These are phyloP conservation scores for Saccharomyces mikatae DNA, from an alignment of 805 yeast species.

Conservation along the genomic window DNA sequence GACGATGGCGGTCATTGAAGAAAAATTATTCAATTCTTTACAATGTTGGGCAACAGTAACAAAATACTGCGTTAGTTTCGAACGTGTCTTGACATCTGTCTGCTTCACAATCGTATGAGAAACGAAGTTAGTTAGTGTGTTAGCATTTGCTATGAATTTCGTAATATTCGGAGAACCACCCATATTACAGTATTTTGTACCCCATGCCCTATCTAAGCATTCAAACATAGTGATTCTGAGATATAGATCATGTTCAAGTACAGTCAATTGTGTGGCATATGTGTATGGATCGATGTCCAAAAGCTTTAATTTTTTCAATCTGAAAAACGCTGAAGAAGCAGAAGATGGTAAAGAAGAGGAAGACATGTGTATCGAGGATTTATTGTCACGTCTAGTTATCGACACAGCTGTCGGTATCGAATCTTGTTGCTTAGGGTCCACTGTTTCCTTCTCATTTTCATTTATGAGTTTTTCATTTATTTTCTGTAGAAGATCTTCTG, in stretches of 20 bases:
- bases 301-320: slow-evolving; percentile 39
- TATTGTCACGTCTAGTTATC: not conserved
- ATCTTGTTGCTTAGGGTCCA: not conserved
- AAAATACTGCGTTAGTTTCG: slow-evolving; percentile 59
- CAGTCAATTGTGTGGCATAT: slow-evolving; percentile 76
- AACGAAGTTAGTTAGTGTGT: slow-evolving; percentile 74
- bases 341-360: slow-evolving; percentile 1
- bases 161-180: slow-evolving; percentile 50
- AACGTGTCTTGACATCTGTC: slow-evolving; percentile 58
- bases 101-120: slow-evolving; percentile 65
- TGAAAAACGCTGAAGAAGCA: slow-evolving; percentile 12
- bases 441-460: slow-evolving; percentile 17
- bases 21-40: slow-evolving; percentile 67
- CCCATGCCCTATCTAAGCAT: slow-evolving; percentile 72
- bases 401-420: not conserved
- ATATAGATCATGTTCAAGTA: slow-evolving; percentile 66
- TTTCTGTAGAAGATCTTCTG: slow-evolving; percentile 34
- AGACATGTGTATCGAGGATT: not conserved
- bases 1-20: slow-evolving; percentile 87
- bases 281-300: slow-evolving; percentile 65
- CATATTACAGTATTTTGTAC: slow-evolving; percentile 50
- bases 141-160: slow-evolving; percentile 63
- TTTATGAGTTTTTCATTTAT: slow-evolving; percentile 30
- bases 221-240: slow-evolving; percentile 62
- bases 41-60: slow-evolving; percentile 75